Percentiles rank a stretch among this genome's conserved stretches.
Evolutionary conservation across 208 protist species (phyloP).

Genomic region (Strigomonas oncopelti): DNA sequence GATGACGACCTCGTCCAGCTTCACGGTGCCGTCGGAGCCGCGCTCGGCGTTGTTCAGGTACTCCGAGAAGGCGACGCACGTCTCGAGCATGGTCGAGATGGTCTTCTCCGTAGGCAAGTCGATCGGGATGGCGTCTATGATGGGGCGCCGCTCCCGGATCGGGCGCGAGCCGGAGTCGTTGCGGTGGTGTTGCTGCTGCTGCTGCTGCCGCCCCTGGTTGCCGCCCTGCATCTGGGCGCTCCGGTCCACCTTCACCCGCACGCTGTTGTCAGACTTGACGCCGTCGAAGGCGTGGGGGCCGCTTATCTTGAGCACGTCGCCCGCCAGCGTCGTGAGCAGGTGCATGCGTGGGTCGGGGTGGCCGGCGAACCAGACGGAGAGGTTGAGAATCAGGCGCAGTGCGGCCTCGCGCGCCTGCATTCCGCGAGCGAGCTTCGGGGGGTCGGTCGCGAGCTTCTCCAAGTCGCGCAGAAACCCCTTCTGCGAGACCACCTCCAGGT

Average conservation of each 20-base stretch:
- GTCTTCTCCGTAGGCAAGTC: slow-evolving; percentile 52
- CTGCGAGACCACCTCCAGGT: slow-evolving; percentile 62
- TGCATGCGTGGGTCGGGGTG: slow-evolving; percentile 58
- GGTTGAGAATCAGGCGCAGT: slow-evolving; percentile 68
- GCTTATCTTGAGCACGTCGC: slow-evolving; percentile 51
- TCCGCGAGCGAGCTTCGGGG: slow-evolving; percentile 41
- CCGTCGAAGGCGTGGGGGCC: slow-evolving; percentile 76
- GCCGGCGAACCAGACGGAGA: slow-evolving; percentile 80
- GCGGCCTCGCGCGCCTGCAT: slow-evolving; percentile 58
- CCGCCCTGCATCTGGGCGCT: neutral
- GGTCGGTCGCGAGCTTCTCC: slow-evolving; percentile 50
- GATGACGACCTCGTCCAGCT: slow-evolving; percentile 54
- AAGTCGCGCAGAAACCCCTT: slow-evolving; percentile 80
- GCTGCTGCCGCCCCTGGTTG: neutral
- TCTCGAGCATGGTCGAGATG: slow-evolving; percentile 73
- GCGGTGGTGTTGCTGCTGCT: neutral
- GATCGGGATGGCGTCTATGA: slow-evolving; percentile 66
- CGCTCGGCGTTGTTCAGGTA: slow-evolving; percentile 62
- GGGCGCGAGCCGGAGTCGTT: neutral
- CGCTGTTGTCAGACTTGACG: slow-evolving; percentile 35
- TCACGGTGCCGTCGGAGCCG: slow-evolving; percentile 26
- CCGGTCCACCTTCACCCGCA: slow-evolving; percentile 17
- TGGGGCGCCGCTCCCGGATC: slow-evolving; percentile 11
- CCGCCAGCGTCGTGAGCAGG: slow-evolving; percentile 59
- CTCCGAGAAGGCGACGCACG: slow-evolving; percentile 72